phyloP scores from a whole-genome alignment of 2,329 filamentous ascomycete genomes.

The Alternaria atra region DNA sequence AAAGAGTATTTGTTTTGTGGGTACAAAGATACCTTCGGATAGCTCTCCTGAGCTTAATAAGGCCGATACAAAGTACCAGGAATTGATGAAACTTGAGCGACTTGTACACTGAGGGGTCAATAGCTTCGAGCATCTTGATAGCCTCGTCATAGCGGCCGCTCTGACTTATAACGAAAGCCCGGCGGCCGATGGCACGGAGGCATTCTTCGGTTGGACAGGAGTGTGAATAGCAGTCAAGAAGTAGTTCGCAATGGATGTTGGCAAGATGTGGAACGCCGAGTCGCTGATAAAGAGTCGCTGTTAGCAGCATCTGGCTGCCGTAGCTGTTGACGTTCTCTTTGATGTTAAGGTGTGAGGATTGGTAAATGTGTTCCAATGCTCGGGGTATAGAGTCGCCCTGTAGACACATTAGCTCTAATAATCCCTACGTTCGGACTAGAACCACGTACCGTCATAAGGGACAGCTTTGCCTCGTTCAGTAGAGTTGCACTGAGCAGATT shows the following conservation, averaged over 20 bases:
- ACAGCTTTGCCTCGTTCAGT: conserved; percentile 84
- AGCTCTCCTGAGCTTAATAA: conserved; percentile 71
- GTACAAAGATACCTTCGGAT: conserved; percentile 58
- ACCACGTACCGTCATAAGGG: conserved; percentile 72
- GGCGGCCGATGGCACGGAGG: conserved; percentile 76
- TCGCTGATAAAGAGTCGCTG: conserved; percentile 77
- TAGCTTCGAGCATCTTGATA: conserved; percentile 65
- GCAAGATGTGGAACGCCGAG: conserved; percentile 71
- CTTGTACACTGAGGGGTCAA: conserved; percentile 70
- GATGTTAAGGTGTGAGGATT: conserved; percentile 83
- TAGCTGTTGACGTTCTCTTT: conserved; percentile 78
- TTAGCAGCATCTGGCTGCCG: conserved; percentile 76
- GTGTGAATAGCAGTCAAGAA: conserved; percentile 75
- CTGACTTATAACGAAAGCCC: conserved; percentile 71
- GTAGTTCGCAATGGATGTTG: conserved; percentile 72
- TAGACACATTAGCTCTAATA: conserved; percentile 2
- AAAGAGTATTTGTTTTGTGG: neutral
- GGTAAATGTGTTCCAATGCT: conserved; percentile 80
- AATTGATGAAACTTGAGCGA: conserved; percentile 82
- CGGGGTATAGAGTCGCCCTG: conserved; percentile 66
- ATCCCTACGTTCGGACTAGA: neutral
- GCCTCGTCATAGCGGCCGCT: conserved; percentile 77
- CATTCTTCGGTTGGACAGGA: conserved; percentile 77
- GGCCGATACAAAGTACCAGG: conserved; percentile 71
- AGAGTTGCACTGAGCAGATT: conserved; percentile 83